These are phyloP conservation scores for Alternaria sp. DNA, from an alignment of 2,329 filamentous ascomycete genomes.

Conservation along the genomic window DNA sequence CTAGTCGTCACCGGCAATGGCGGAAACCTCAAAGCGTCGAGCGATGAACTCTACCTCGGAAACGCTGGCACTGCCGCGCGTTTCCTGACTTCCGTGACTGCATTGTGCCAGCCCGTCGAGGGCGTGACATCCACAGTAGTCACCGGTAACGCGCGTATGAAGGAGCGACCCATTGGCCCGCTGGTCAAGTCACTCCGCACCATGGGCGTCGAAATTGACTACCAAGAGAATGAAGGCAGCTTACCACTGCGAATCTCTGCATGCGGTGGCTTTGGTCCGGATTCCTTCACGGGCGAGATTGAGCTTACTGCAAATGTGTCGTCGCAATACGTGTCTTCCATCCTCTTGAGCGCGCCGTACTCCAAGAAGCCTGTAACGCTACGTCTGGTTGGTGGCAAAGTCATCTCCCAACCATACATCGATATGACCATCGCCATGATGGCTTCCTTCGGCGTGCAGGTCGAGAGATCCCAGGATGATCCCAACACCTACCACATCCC, in stretches of 20 bases:
- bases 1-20: slow-evolving; percentile 89
- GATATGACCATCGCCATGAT: slow-evolving; percentile 99
- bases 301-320: slow-evolving; percentile 94
- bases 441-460: slow-evolving; percentile 84
- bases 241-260: slow-evolving; percentile 84
- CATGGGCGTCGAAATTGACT: slow-evolving; percentile 88
- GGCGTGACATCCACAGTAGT: slow-evolving; percentile 74
- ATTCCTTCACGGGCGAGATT: slow-evolving; percentile 75
- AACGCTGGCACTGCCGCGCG: slow-evolving; percentile 96
- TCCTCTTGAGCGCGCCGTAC: slow-evolving; percentile 96
- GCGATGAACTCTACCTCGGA: slow-evolving; percentile 83
- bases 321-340: slow-evolving; percentile 97
- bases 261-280: slow-evolving; percentile 63
- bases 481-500: slow-evolving; percentile 94
- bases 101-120: slow-evolving; percentile 73
- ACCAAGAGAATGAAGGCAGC: slow-evolving; percentile 81
- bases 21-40: slow-evolving; percentile 78
- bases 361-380: slow-evolving; percentile 93
- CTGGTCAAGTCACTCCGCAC: slow-evolving; percentile 86
- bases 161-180: slow-evolving; percentile 89
- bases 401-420: slow-evolving; percentile 95
- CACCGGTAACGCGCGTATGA: slow-evolving; percentile 96
- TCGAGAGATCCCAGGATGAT: slow-evolving; percentile 76
- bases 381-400: slow-evolving; percentile 91
- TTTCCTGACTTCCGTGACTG: slow-evolving; percentile 90